Evolutionary conservation across 2,329 filamentous ascomycete genomes (phyloP).

Genomic region (Rugonectria rugulosa): DNA sequence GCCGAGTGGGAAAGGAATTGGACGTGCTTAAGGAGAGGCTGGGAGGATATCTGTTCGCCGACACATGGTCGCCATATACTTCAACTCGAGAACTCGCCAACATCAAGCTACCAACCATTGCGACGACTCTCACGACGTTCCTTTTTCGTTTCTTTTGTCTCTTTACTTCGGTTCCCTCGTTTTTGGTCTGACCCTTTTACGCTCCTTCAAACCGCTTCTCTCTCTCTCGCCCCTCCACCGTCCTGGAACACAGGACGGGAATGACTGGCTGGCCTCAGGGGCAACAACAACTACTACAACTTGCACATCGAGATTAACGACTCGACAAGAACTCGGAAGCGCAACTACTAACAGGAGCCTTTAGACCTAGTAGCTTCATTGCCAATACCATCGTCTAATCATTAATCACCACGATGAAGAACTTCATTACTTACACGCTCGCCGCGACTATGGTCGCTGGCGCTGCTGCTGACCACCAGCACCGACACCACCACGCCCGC

Average conservation of each 20-base stretch:
- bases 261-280: slow-evolving; percentile 6
- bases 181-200: not conserved
- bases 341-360: slow-evolving; percentile 23
- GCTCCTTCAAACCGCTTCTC: slow-evolving; percentile 1
- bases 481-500: slow-evolving; percentile 66
- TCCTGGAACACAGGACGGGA: not conserved
- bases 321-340: slow-evolving; percentile 12
- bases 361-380: slow-evolving; percentile 27
- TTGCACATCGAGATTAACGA: not conserved
- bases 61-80: not conserved
- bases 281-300: not conserved
- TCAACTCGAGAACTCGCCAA: not conserved
- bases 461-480: slow-evolving; percentile 66
- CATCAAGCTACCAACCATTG: not conserved
- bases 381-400: slow-evolving; percentile 20
- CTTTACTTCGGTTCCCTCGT: not conserved
- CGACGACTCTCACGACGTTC: slow-evolving; percentile 11
- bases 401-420: slow-evolving; percentile 54
- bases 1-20: not conserved
- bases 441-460: slow-evolving; percentile 61
- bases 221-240: slow-evolving; percentile 4
- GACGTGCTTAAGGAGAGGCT: not conserved
- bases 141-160: not conserved
- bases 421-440: slow-evolving; percentile 56
- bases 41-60: not conserved